Conservation (phyloP, 768 basidiomycete species). For the Podaxis sp. region DNA sequence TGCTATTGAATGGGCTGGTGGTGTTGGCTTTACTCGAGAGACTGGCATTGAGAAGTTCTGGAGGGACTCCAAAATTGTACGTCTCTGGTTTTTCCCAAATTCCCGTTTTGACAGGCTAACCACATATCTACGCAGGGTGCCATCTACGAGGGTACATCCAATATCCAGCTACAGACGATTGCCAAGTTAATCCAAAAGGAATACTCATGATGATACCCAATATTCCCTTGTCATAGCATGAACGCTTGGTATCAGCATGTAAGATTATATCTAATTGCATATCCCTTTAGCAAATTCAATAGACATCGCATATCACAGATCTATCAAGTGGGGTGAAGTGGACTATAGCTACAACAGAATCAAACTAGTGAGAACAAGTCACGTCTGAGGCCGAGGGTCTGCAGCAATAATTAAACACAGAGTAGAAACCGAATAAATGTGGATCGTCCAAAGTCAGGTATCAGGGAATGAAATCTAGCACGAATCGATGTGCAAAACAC, state of each 20-base stretch:
- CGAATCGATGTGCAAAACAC: no score
- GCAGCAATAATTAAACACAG: not conserved
- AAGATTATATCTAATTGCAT: not conserved
- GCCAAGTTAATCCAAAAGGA: constrained; percentile 89
- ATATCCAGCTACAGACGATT: constrained; percentile 96
- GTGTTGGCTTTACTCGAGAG: constrained; percentile 90
- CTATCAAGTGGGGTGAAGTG: constrained; percentile 11
- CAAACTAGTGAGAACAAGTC: not conserved
- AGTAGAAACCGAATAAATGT: not conserved
- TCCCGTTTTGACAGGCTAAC: constrained; percentile 5
- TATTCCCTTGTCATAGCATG: not conserved
- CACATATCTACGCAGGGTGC: constrained; percentile 56
- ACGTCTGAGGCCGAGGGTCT: not conserved
- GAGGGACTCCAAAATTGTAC: constrained; percentile 94
- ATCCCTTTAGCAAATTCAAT: not conserved
- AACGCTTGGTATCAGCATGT: not conserved
- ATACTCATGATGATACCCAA: constrained; percentile 50
- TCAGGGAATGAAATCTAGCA: no score
- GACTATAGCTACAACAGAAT: constrained; percentile 3
- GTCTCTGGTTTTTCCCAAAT: constrained; percentile 27
- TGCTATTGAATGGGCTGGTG: constrained; percentile 97
- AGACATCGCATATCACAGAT: not conserved
- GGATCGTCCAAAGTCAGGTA: no score
- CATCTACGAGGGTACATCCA: constrained; percentile 95
- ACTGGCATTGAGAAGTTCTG: constrained; percentile 96